Percentiles rank a stretch among this genome's conserved stretches.
Conservation (phyloP, 306 rosid genomes). For the Adenanthera pavonina region DNA sequence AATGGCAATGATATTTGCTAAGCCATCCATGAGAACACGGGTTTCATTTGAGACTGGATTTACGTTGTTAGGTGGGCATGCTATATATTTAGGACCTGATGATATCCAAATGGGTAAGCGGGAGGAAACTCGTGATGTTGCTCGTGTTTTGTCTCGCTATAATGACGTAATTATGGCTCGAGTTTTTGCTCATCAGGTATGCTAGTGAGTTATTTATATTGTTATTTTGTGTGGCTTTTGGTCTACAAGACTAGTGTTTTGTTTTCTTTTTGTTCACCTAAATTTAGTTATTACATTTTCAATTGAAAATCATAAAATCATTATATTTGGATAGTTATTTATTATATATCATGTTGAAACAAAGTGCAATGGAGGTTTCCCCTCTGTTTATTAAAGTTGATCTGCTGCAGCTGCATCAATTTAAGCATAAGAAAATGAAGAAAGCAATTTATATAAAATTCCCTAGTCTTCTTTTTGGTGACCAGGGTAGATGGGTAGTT, state of each 20-base stretch:
- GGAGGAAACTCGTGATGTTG: slow-evolving; percentile 95
- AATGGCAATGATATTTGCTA: slow-evolving; percentile 95
- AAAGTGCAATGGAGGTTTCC: neutral
- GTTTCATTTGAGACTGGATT: slow-evolving; percentile 98
- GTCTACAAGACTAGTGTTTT: neutral
- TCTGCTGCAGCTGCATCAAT: neutral
- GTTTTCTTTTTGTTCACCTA: neutral
- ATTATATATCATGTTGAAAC: neutral
- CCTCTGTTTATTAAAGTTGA: neutral
- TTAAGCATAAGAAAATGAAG: neutral
- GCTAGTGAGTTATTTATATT: slow-evolving; percentile 57
- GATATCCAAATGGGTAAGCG: slow-evolving; percentile 98
- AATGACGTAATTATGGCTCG: slow-evolving; percentile 96
- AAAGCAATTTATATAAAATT: neutral
- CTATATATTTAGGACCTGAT: slow-evolving; percentile 87
- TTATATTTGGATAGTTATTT: neutral
- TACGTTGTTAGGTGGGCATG: slow-evolving; percentile 86
- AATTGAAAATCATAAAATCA: neutral
- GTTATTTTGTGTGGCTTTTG: slow-evolving; percentile 29
- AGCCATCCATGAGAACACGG: slow-evolving; percentile 95
- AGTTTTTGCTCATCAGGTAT: slow-evolving; percentile 96
- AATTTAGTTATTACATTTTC: slow-evolving; percentile 20
- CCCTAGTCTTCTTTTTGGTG: neutral
- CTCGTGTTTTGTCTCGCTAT: slow-evolving; percentile 84
- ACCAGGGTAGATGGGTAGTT: neutral